Percentiles rank a stretch among this genome's conserved stretches.
Conservation (phyloP, 2,329 filamentous ascomycete genomes). For the Cadophora sp. region DNA sequence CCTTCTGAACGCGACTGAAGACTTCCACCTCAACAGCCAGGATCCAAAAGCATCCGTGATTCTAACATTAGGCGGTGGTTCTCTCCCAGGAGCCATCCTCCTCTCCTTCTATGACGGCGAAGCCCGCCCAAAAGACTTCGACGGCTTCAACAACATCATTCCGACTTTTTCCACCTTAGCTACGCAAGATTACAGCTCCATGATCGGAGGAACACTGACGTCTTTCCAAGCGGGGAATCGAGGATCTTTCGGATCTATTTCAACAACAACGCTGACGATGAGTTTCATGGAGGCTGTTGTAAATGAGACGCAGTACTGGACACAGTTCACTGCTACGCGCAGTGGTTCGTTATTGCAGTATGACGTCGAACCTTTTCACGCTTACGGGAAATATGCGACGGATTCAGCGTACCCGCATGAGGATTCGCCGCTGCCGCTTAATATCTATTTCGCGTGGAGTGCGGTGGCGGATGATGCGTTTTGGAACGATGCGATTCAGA, state of each 20-base stretch:
- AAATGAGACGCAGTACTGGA: not conserved
- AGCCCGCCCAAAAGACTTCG: not conserved
- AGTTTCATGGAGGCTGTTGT: not conserved
- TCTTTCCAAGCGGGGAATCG: not conserved
- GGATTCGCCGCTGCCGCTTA: slow-evolving; percentile 7
- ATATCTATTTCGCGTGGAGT: not conserved
- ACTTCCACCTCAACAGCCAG: not conserved
- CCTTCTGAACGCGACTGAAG: not conserved
- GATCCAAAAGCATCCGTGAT: slow-evolving; percentile 3
- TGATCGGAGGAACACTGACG: not conserved
- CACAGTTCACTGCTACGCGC: not conserved
- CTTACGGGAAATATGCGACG: not conserved
- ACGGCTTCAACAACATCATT: not conserved
- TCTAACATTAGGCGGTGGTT: not conserved
- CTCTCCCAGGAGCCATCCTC: not conserved
- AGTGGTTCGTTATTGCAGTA: not conserved
- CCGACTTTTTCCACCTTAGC: not conserved
- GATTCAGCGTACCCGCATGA: slow-evolving; percentile 3
- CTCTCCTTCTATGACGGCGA: slow-evolving; percentile 1
- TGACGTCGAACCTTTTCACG: not conserved
- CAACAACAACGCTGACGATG: not conserved
- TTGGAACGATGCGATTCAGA: slow-evolving; percentile 8
- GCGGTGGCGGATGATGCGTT: not conserved
- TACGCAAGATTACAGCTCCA: not conserved
- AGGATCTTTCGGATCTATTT: not conserved